Base-by-base conservation (phyloP, 2,329 filamentous ascomycete species). In the Sarocladium oryzae region DNA sequence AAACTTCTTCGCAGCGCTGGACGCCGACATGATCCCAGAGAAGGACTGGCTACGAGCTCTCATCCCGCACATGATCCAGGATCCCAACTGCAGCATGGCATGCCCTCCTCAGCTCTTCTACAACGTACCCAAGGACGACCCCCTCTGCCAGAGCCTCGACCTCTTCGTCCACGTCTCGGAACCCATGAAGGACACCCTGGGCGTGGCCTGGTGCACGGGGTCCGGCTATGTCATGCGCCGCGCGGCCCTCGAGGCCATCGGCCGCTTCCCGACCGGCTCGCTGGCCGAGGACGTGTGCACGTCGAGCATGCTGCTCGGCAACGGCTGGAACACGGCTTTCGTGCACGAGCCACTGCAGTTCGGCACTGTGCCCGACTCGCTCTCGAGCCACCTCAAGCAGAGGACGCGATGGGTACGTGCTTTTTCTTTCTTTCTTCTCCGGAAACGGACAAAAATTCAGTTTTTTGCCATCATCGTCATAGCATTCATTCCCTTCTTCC, bases 11-110 rank as follows among this genome's bases (percentile, higher is more conserved):
- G 77, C 76, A 16, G 73, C 73, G 18, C 66, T 82, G 13, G 78
- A 82, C 57, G 78, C 77, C 13, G 79, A 82, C 57, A 82, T 82
- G 78, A 81, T 81, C 57, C 74, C 76, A 7, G 74, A 79, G 56
- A 67, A 64, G 48, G 63, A 74, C 30, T 81, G 76, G 75, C 65
- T 81, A 16, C 70, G 76, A 28, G 70, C 74, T 18, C 59, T 76
- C 9, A 61, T 79, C 21, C 73, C 40, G n/a, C 40, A 43, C n/a
- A 77, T 49, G 76, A 80, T 59, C 58, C 60, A 63, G 67, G 18
- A 73, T 71, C 57, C 66, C 76, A 64, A 73, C 71, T 51, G 65
- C 77, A 46, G 74, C 70, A 21, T 77, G 73, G 58, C 73, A 73
- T 41, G 72, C 73, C 18, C 75, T 20, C 40, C 40, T n/a, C 40